Conservation (phyloP, 225 moss, liverwort and hornwort genomes). For the Takakia lepidozioides region DNA sequence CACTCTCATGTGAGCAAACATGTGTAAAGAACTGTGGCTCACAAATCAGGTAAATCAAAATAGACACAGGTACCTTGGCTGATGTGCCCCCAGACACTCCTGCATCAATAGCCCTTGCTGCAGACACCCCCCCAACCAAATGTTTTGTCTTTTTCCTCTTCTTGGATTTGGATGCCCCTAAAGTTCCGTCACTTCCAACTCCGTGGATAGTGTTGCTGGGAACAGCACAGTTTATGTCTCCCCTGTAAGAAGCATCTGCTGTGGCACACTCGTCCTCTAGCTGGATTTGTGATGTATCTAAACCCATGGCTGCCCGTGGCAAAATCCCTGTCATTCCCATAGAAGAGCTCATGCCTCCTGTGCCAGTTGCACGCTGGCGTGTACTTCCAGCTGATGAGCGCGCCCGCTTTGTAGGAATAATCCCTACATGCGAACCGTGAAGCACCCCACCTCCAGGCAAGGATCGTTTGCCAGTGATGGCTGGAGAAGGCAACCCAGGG, state of each 20-base stretch:
- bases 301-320: conserved; percentile 11
- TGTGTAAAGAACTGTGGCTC: too few relatives aligned
- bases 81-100: conserved; percentile 14
- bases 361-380: conserved; percentile 24
- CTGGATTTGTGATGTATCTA: conserved; percentile 9
- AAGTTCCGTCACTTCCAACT: conserved; percentile 18
- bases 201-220: conserved; percentile 27
- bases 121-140: too few relatives aligned
- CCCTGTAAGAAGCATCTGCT: conserved; percentile 17
- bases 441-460: conserved; percentile 35
- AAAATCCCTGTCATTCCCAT: conserved; percentile 27
- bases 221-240: conserved; percentile 10
- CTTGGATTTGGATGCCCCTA: conserved; percentile 29
- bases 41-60: too few relatives aligned
- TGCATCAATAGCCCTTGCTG: conserved; percentile 23
- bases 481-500: conserved; percentile 52
- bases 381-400: conserved; percentile 47
- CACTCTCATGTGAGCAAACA: too few relatives aligned
- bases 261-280: conserved; percentile 13
- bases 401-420: conserved; percentile 78
- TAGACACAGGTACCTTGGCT: conserved; percentile 15
- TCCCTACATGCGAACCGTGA: conserved; percentile 44
- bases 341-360: conserved; percentile 40
- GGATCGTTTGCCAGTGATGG: conserved; percentile 59
- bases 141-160: conserved; percentile 70